Base-by-base conservation (phyloP, 2,329 filamentous ascomycete genomes). In the Knufia fluminis region DNA sequence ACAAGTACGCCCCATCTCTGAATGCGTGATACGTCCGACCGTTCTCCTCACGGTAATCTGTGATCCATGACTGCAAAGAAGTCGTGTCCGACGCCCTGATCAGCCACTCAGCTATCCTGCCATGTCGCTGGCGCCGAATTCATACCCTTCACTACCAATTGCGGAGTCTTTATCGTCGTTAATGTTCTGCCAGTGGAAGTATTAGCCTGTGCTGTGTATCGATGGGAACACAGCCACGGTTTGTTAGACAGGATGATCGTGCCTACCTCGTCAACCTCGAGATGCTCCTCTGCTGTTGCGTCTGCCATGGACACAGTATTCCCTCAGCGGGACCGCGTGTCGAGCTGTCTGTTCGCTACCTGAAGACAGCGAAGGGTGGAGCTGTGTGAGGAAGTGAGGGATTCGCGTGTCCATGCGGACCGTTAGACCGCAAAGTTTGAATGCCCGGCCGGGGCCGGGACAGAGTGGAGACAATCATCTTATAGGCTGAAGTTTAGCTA, bases 41-140 rank as follows among this genome's bases (percentile, higher is more conserved):
- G 46, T 57, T 57, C 53, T 66, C 64, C 41, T 50, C 55, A 16
- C 54, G 52, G 48, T 61, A 57, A 20, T 43, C 35, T 38, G 12
- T 38, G 35, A 38, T 38, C 35, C 35, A 38, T 19, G 35, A 43
- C 17, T 38, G 12, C 7, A 38, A n/a, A 19, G 35, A 38, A 8
- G 35, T 38, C 14, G 35, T 38, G 35, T 38, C 35, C 17, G 35
- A 38, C 28, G 28, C 28, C 28, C 14, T 39, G 35, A 31, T 31
- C 28, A 31, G 28, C 28, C 28, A 14, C 28, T 31, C 28, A 31
- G 28, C 28, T 31, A 31, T 31, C 28, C 28, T 14, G 28, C 28
- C 28, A 31, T 31, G 28, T 31, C 28, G 28, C 28, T 31, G 28
- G 28, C 28, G 28, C 28, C 28, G 28, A 31, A 31, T 14, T 31